These are phyloP conservation scores for Ustilago vetiveriae DNA, from an alignment of 1,284 basidiomycete species.

Conservation along the genomic window DNA sequence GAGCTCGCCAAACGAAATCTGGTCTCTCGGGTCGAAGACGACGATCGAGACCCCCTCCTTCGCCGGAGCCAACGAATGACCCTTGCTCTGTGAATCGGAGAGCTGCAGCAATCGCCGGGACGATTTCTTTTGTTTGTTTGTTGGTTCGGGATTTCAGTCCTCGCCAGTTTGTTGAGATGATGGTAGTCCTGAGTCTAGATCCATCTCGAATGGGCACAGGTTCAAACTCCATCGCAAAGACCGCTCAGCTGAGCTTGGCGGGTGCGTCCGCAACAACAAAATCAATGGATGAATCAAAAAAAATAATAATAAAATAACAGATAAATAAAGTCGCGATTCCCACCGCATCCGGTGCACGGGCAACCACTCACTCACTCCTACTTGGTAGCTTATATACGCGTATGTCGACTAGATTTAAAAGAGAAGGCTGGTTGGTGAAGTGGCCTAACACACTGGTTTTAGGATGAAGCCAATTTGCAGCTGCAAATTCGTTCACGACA, in stretches of 20 bases:
- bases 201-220: neutral
- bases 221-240: neutral
- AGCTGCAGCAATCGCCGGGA: neutral
- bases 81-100: no score
- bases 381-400: neutral
- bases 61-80: no score
- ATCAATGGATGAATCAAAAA: no score
- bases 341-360: neutral
- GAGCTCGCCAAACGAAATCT: no score
- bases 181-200: constrained; percentile 1
- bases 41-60: no score
- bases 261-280: neutral
- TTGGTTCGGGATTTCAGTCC: no score
- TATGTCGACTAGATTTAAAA: no score
- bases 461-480: constrained; percentile 9
- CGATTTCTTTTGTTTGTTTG: neutral
- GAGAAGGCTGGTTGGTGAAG: constrained; percentile 49
- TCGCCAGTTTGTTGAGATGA: neutral
- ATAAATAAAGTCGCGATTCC: no score
- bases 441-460: constrained; percentile 54
- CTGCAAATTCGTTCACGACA: neutral
- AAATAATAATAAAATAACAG: no score
- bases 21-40: no score
- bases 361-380: neutral
- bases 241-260: neutral